Percentiles rank a stretch among this genome's conserved stretches.
Conservation (phyloP, 805 yeast genomes). For the Kuraishia piskuri region DNA sequence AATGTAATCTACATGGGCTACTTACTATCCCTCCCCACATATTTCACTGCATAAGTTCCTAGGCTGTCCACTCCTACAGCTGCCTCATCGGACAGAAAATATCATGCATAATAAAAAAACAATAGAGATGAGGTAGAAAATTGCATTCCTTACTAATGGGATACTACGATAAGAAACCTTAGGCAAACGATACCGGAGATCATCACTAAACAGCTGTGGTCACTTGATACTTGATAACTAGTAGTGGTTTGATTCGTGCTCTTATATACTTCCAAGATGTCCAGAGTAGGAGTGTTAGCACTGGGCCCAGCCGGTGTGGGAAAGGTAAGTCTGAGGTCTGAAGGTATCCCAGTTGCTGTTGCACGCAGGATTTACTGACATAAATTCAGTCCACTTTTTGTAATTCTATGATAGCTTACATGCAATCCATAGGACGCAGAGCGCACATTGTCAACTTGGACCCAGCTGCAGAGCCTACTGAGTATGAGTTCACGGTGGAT, state of each 20-base stretch:
- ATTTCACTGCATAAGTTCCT: background rate
- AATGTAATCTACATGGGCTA: background rate
- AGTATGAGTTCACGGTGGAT: constrained; percentile 87
- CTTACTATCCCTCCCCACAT: background rate
- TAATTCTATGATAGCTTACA: constrained; percentile 74
- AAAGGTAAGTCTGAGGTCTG: constrained; percentile 29
- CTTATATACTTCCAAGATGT: constrained; percentile 39
- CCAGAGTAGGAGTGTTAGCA: constrained; percentile 89
- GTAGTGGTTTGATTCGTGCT: background rate
- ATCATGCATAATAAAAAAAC: background rate
- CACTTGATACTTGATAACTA: too few species aligned
- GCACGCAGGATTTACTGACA: background rate
- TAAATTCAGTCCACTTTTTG: constrained; percentile 66
- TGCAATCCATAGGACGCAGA: constrained; percentile 84
- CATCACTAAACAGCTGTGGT: too few species aligned
- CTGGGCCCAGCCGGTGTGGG: constrained; percentile 99
- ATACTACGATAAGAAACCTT: background rate
- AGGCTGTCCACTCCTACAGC: background rate
- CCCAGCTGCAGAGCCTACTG: constrained; percentile 94
- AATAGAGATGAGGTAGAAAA: background rate
- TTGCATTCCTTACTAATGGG: background rate
- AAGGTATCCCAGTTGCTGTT: background rate
- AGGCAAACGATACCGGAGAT: too few species aligned
- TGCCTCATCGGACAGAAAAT: background rate
- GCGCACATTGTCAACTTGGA: constrained; percentile 93